Evolutionary conservation across 257 asterid genomes (phyloP).

Genomic region (Lycium ferocissimum): DNA sequence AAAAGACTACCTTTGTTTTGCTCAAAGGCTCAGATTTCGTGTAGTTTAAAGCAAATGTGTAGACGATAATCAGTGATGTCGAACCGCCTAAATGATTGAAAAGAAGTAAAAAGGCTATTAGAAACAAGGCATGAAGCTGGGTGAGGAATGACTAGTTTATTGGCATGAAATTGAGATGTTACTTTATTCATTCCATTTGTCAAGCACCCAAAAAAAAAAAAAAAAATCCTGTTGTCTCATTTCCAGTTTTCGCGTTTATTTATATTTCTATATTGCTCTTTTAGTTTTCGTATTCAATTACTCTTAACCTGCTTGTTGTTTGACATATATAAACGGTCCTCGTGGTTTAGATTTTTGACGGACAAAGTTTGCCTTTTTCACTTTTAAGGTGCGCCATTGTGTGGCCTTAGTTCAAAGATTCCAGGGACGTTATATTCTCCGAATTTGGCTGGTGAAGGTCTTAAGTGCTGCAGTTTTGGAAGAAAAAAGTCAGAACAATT

Average conservation of each 20-base stretch:
- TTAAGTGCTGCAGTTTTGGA: background rate
- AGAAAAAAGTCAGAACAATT: background rate
- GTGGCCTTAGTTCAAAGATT: background rate
- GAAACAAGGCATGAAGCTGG: background rate
- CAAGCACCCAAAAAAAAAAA: background rate
- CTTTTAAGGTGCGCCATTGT: background rate
- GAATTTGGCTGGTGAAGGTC: background rate
- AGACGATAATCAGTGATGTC: background rate
- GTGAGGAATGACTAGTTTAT: background rate
- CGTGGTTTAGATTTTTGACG: background rate
- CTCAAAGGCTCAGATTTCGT: background rate
- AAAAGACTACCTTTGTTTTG: background rate
- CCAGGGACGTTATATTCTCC: background rate
- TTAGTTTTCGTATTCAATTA: background rate
- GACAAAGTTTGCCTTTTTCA: background rate
- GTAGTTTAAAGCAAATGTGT: background rate
- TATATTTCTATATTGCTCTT: background rate
- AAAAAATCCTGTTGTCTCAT: background rate
- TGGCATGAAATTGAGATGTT: background rate
- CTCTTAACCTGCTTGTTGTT: background rate
- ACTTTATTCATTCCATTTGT: background rate
- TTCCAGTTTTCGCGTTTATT: background rate
- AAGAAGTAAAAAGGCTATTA: background rate
- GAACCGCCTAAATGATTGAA: no score
- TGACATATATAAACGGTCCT: background rate